Percentiles rank a stretch among this genome's conserved stretches.
Evolutionary conservation across 179 eudicot genomes (phyloP).

Genomic region (Actinidia arguta): DNA sequence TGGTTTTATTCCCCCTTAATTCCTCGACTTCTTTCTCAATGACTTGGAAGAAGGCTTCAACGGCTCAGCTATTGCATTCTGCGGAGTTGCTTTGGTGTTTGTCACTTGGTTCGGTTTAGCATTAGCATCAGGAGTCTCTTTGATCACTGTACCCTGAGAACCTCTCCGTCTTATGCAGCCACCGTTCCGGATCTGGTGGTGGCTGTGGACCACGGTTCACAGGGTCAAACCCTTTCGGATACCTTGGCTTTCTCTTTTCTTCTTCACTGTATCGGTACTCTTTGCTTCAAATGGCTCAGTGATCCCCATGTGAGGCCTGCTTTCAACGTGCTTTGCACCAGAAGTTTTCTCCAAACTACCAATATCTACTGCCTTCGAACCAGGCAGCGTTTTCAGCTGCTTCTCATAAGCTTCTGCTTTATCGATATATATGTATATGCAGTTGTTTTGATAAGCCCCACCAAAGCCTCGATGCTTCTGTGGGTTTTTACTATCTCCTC

Average conservation of each 20-base stretch:
- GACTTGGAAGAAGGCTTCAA: slow-evolving; percentile 48
- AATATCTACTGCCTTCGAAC: slow-evolving; percentile 67
- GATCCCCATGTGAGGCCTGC: slow-evolving; percentile 33
- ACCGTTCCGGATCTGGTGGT: slow-evolving; percentile 17
- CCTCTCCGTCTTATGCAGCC: slow-evolving; percentile 20
- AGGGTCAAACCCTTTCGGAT: slow-evolving; percentile 90
- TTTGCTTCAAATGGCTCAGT: slow-evolving; percentile 61
- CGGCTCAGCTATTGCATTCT: slow-evolving; percentile 45
- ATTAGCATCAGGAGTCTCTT: slow-evolving; percentile 50
- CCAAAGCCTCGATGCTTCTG: slow-evolving; percentile 76
- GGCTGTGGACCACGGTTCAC: slow-evolving; percentile 67
- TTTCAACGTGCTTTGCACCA: slow-evolving; percentile 71
- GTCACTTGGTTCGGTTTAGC: slow-evolving; percentile 54
- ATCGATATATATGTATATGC: slow-evolving; percentile 74
- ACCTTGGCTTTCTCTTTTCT: slow-evolving; percentile 95
- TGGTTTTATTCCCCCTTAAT: slow-evolving; percentile 14
- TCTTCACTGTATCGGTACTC: slow-evolving; percentile 73
- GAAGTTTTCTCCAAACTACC: slow-evolving; percentile 82
- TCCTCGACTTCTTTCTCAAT: slow-evolving; percentile 74
- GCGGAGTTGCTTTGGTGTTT: slow-evolving; percentile 53
- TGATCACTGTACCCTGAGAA: slow-evolving; percentile 86
- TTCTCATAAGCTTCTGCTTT: slow-evolving; percentile 92
- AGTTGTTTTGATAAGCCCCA: slow-evolving; percentile 76
- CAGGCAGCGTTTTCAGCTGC: slow-evolving; percentile 77
- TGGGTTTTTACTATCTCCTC: slow-evolving; percentile 77